These are phyloP conservation scores for Phaffia rhodozyma DNA, from an alignment of 1,284 basidiomycete species.

Conservation along the genomic window DNA sequence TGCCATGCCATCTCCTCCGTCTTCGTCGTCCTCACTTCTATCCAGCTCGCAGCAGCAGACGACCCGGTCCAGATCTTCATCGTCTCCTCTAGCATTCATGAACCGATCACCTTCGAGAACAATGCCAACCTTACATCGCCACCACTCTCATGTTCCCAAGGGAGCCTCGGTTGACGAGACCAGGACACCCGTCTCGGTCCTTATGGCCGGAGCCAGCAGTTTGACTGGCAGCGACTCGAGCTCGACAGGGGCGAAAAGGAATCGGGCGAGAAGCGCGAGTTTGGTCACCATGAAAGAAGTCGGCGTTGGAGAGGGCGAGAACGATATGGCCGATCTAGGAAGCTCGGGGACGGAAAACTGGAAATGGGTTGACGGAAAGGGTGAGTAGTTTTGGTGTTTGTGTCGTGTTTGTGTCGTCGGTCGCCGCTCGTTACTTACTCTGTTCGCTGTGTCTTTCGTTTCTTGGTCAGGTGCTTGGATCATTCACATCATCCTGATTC, in stretches of 20 bases:
- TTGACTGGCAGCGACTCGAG: too few relatives aligned
- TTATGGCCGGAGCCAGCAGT: too few relatives aligned
- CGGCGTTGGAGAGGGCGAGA: constrained; percentile 61
- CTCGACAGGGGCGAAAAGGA: constrained; percentile 28
- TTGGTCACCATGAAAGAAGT: constrained; percentile 81
- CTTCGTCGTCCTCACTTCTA: too few relatives aligned
- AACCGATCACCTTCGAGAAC: too few relatives aligned
- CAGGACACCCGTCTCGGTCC: too few relatives aligned
- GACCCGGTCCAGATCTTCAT: too few relatives aligned
- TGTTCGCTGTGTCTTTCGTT: background rate
- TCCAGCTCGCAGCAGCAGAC: too few relatives aligned
- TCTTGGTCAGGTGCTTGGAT: constrained; percentile 73
- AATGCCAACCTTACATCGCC: too few relatives aligned
- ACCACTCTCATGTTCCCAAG: too few relatives aligned
- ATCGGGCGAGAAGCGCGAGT: constrained; percentile 59
- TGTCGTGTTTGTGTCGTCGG: background rate
- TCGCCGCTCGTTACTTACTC: constrained; percentile 1
- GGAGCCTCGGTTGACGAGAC: too few relatives aligned
- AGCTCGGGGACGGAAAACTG: constrained; percentile 85
- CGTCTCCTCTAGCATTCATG: too few relatives aligned
- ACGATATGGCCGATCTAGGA: constrained; percentile 60
- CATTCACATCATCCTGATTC: constrained; percentile 89
- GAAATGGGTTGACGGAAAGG: constrained; percentile 97
- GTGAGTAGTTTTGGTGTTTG: constrained; percentile 39
- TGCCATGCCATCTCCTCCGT: too few relatives aligned